phyloP scores from a whole-genome alignment of 2,329 filamentous ascomycete genomes.

The Penicillium sp. region DNA sequence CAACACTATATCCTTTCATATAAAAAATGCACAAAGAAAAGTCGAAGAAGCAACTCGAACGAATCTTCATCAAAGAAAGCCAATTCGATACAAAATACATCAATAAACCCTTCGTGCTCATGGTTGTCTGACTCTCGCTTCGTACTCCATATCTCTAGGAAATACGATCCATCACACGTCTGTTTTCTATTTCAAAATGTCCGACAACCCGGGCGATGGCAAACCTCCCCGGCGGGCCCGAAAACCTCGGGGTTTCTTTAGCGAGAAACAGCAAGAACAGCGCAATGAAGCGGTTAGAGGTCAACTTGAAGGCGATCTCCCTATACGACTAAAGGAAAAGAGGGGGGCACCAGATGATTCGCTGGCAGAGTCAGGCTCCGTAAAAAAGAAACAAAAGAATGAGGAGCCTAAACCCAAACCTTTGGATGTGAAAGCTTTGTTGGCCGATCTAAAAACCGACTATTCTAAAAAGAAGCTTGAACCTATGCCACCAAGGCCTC shows the following conservation, averaged over 20 bases:
- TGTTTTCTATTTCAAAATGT: background rate
- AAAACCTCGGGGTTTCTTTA: background rate
- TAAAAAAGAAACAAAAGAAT: background rate
- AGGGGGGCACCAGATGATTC: background rate
- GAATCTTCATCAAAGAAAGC: background rate
- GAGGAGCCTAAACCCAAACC: background rate
- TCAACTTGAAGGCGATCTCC: background rate
- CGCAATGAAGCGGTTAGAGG: background rate
- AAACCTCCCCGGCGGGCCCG: background rate
- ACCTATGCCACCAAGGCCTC: background rate
- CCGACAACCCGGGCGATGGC: background rate
- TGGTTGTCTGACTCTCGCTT: background rate
- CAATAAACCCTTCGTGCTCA: background rate
- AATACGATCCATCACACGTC: background rate
- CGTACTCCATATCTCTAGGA: background rate
- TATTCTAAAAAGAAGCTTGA: background rate
- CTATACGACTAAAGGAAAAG: background rate
- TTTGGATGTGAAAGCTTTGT: background rate
- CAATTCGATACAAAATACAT: background rate
- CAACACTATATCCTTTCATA: background rate
- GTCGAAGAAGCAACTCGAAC: background rate
- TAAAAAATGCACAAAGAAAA: background rate
- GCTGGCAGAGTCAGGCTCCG: no score
- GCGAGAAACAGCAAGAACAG: background rate
- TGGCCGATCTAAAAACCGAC: background rate